Evolutionary conservation across 2,329 filamentous ascomycete genomes (phyloP).

Genomic region (Fusarium hostae): DNA sequence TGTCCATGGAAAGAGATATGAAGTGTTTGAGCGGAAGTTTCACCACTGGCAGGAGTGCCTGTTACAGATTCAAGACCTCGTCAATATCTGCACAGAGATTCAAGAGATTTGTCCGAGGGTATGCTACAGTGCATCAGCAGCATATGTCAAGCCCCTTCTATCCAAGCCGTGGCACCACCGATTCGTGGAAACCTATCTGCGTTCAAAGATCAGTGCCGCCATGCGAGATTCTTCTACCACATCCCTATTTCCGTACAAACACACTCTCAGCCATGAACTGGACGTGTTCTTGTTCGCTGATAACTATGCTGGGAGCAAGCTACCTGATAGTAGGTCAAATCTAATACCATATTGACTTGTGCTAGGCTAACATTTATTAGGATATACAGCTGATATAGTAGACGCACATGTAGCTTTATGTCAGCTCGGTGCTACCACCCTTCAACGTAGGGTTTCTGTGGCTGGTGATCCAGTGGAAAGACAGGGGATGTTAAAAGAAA

Average conservation of each 20-base stretch:
- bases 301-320: neutral
- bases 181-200: neutral
- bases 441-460: accelerated
- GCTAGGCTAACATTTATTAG: accelerated
- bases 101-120: neutral
- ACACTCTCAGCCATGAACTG: neutral
- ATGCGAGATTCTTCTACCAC: accelerated
- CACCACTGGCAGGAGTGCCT: neutral
- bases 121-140: accelerated
- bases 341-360: accelerated
- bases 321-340: neutral
- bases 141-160: accelerated
- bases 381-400: accelerated
- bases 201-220: neutral
- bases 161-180: neutral
- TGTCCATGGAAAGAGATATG: neutral
- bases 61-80: neutral
- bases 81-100: neutral
- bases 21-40: neutral
- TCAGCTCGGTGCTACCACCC: neutral
- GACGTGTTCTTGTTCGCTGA: neutral
- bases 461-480: neutral
- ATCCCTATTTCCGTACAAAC: accelerated
- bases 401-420: accelerated
- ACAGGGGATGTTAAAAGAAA: accelerated